Conservation (phyloP, 768 basidiomycete genomes). For the Kondoa malvinella region DNA sequence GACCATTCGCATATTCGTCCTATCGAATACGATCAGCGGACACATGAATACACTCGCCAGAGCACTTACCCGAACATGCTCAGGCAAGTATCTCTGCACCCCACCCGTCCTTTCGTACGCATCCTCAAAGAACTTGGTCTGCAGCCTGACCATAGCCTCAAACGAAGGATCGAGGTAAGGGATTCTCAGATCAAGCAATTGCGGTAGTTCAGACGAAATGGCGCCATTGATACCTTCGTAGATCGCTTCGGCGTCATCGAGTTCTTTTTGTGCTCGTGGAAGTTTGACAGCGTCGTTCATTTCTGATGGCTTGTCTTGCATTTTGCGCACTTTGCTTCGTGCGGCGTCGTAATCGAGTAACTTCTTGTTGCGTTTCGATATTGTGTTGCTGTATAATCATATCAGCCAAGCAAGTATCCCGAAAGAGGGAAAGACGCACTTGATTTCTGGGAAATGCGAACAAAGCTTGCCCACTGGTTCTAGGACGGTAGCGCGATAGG, state of each 20-base stretch:
- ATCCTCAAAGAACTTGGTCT: conserved; percentile 92
- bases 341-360: conserved; percentile 90
- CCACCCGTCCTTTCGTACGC: conserved; percentile 92
- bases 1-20: conserved; percentile 93
- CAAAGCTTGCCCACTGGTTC: conserved; percentile 98
- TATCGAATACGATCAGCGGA: conserved; percentile 48
- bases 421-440: conserved; percentile 34
- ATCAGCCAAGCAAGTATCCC: no score
- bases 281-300: conserved; percentile 63
- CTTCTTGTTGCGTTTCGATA: conserved; percentile 93
- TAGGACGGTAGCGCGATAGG: conserved; percentile 82
- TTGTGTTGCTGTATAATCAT: conserved; percentile 44
- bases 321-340: conserved; percentile 70
- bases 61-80: conserved; percentile 12
- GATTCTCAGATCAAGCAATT: conserved; percentile 81
- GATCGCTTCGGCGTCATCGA: conserved; percentile 84
- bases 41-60: background rate
- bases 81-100: conserved; percentile 53
- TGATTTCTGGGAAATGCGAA: conserved; percentile 80
- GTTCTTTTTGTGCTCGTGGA: conserved; percentile 72
- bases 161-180: conserved; percentile 77
- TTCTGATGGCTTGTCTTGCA: conserved; percentile 79
- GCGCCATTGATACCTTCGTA: conserved; percentile 87
- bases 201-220: conserved; percentile 73
- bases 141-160: conserved; percentile 46